Evolutionary conservation across 2,329 filamentous ascomycete genomes (phyloP).

Genomic region (Ophiostoma sp.): DNA sequence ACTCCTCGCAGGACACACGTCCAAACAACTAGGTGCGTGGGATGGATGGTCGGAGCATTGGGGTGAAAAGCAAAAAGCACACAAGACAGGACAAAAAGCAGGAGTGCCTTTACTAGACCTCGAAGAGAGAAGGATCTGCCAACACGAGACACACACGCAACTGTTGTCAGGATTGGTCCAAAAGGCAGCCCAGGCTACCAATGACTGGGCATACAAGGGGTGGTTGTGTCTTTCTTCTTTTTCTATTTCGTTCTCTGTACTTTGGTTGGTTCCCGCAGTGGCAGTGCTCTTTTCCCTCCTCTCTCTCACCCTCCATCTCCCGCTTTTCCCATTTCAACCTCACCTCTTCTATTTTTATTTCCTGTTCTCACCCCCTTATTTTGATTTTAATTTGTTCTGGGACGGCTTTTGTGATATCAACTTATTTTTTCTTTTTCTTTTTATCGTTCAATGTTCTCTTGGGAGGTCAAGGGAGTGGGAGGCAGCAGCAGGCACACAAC

Average conservation of each 20-base stretch:
- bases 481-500: slow-evolving; percentile 4
- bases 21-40: not conserved
- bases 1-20: slow-evolving; percentile 8
- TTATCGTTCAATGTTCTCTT: slow-evolving; percentile 14
- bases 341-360: not conserved
- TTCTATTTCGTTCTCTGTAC: slow-evolving; percentile 7
- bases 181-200: not conserved
- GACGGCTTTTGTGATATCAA: slow-evolving; percentile 22
- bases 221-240: not conserved
- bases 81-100: not conserved
- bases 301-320: not conserved
- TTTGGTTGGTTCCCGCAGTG: not conserved
- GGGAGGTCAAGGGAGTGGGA: slow-evolving; percentile 22
- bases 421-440: slow-evolving; percentile 13
- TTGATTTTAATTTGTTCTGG: slow-evolving; percentile 20
- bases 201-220: not conserved
- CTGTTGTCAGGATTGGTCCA: not conserved
- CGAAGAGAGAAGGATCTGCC: too few relatives aligned
- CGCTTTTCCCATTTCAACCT: not conserved
- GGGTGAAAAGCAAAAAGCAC: not conserved
- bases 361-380: not conserved
- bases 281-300: not conserved
- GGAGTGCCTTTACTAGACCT: too few relatives aligned
- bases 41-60: not conserved
- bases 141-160: not conserved